Percentiles rank a stretch among this genome's conserved stretches.
Conservation (phyloP, 129 eudicot species). For the Helichrysum umbraculigerum region DNA sequence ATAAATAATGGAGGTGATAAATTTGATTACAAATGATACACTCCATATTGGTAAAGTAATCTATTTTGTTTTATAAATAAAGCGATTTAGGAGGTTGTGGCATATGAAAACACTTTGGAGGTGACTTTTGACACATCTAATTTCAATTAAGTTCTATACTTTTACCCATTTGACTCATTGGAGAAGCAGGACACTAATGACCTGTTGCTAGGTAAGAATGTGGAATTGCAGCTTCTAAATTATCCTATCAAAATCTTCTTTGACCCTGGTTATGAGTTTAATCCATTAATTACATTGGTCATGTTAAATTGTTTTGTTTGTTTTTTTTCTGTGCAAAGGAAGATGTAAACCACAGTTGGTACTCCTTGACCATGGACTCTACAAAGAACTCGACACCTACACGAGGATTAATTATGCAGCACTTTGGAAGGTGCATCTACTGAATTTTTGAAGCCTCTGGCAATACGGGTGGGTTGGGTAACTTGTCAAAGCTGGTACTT, state of each 20-base stretch:
- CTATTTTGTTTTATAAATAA: neutral
- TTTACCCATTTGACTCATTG: slow-evolving; percentile 6
- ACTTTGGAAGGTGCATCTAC: slow-evolving; percentile 77
- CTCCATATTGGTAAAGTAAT: neutral
- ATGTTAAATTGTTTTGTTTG: neutral
- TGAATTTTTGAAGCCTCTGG: neutral
- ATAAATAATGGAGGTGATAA: too few relatives aligned
- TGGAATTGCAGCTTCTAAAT: neutral
- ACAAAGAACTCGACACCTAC: slow-evolving; percentile 79
- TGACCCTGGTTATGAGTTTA: neutral
- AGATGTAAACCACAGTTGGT: slow-evolving; percentile 79
- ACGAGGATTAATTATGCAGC: slow-evolving; percentile 83
- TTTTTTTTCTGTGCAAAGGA: slow-evolving; percentile 44
- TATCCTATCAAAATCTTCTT: slow-evolving; percentile 6
- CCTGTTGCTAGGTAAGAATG: neutral
- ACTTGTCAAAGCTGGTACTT: neutral
- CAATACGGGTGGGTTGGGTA: neutral
- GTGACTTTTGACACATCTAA: neutral
- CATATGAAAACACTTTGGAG: neutral
- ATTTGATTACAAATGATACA: neutral
- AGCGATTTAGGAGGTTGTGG: slow-evolving; percentile 1
- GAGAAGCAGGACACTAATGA: neutral
- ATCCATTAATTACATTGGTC: slow-evolving; percentile 17
- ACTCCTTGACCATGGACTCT: slow-evolving; percentile 93
- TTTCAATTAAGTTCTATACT: neutral